Evolutionary conservation across 768 basidiomycete genomes (phyloP).

Genomic region (Strobilomyces confusus): DNA sequence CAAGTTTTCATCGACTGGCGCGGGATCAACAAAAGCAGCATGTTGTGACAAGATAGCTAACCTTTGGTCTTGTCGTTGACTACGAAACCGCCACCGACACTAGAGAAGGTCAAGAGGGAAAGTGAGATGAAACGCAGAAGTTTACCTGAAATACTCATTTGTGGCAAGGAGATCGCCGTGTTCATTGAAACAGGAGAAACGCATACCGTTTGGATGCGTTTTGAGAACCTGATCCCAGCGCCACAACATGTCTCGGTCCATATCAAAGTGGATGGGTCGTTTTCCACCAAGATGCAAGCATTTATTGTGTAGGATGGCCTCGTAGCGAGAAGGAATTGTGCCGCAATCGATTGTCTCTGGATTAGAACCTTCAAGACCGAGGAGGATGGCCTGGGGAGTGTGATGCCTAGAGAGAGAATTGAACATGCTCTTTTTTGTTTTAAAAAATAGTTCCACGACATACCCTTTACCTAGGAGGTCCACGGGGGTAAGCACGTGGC

Average conservation of each 20-base stretch:
- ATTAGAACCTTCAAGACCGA: conserved; percentile 84
- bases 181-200: conserved; percentile 78
- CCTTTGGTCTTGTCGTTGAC: conserved; percentile 94
- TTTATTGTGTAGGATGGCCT: conserved; percentile 61
- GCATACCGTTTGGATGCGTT: conserved; percentile 91
- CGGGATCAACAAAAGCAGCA: conserved; percentile 1
- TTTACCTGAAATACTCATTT: conserved; percentile 85
- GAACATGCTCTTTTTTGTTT: neutral
- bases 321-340: conserved; percentile 74
- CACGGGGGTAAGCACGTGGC: conserved; percentile 4
- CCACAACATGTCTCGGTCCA: conserved; percentile 92
- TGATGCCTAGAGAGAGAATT: conserved; percentile 54
- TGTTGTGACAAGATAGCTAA: conserved; percentile 17
- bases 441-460: conserved; percentile 12
- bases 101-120: conserved; percentile 15
- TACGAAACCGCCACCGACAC: conserved; percentile 92
- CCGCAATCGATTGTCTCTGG: conserved; percentile 92
- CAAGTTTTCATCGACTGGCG: conserved; percentile 81
- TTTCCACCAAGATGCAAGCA: conserved; percentile 66
- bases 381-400: conserved; percentile 81
- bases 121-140: neutral
- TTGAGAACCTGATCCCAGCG: conserved; percentile 84
- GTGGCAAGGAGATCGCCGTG: conserved; percentile 88
- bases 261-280: conserved; percentile 78
- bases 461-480: conserved; percentile 67